phyloP scores from a whole-genome alignment of 2,329 filamentous ascomycete species.

The Massarina eburnea region DNA sequence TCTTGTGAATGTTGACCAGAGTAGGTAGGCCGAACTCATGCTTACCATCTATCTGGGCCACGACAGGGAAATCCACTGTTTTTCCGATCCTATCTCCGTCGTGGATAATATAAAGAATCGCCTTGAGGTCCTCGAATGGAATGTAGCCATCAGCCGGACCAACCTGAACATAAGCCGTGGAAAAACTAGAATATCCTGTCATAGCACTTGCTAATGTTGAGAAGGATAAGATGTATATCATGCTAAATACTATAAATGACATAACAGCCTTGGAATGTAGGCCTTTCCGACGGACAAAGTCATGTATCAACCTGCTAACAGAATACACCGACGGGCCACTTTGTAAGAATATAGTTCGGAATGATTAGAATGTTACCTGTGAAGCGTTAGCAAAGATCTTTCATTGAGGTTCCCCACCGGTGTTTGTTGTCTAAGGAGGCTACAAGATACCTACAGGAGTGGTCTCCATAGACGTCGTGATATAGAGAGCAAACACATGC shows the following conservation, averaged over 20 bases:
- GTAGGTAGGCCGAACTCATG: too few relatives aligned
- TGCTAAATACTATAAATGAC: conserved; percentile 20
- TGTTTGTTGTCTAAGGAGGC: neutral
- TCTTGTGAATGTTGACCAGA: too few relatives aligned
- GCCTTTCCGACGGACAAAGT: conserved; percentile 10
- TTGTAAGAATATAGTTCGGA: conserved; percentile 18
- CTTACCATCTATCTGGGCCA: too few relatives aligned
- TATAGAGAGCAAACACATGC: conserved; percentile 18
- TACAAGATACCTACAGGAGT: conserved; percentile 10
- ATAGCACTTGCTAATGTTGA: conserved; percentile 23
- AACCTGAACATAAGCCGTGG: conserved; percentile 12
- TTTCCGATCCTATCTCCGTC: conserved; percentile 15
- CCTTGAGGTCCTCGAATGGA: conserved; percentile 8
- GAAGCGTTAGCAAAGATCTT: too few relatives aligned
- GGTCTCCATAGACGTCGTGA: conserved; percentile 22
- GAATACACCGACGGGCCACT: conserved; percentile 4
- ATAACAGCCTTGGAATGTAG: conserved; percentile 19
- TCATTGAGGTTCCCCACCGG: neutral
- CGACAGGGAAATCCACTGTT: conserved; percentile 4
- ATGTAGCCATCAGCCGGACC: conserved; percentile 5
- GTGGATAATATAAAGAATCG: conserved; percentile 13
- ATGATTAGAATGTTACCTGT: conserved; percentile 16
- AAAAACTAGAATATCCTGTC: conserved; percentile 18
- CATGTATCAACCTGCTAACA: conserved; percentile 1
- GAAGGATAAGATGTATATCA: conserved; percentile 17